phyloP scores from a whole-genome alignment of 2,329 filamentous ascomycete species.

The Botrytis tulipae region DNA sequence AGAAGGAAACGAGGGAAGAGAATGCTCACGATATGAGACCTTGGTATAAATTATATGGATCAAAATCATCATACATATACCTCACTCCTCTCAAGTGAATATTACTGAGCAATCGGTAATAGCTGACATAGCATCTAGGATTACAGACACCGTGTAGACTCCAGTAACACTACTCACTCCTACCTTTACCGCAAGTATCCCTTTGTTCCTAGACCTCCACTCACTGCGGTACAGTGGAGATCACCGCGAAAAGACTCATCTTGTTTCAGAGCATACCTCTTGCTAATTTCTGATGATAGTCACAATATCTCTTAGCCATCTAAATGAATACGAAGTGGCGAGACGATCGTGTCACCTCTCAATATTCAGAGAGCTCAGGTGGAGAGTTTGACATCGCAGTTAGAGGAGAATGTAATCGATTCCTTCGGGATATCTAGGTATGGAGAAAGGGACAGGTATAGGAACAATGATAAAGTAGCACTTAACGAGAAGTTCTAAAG shows the following conservation, averaged over 20 bases:
- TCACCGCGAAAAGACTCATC: background rate
- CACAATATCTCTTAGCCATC: background rate
- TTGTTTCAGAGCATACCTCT: too few species aligned
- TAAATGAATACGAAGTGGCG: background rate
- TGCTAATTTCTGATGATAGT: background rate
- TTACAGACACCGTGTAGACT: background rate
- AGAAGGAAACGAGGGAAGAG: background rate
- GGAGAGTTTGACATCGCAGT: background rate
- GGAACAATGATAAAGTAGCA: background rate
- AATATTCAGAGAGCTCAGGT: accelerated
- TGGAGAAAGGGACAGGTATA: background rate
- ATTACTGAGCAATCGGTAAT: background rate
- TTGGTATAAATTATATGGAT: background rate
- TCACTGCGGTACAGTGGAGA: background rate
- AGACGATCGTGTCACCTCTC: background rate
- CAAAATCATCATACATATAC: background rate
- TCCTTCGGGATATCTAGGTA: background rate
- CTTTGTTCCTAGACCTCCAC: background rate
- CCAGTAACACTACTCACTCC: background rate
- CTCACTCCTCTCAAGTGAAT: background rate
- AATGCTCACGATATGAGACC: background rate
- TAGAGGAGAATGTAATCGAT: background rate
- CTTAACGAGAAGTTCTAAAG: background rate
- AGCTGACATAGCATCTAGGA: accelerated
- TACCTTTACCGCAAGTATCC: background rate